These are phyloP conservation scores for Ganoderma meredithae DNA, from an alignment of 1,284 basidiomycete species.

Conservation along the genomic window DNA sequence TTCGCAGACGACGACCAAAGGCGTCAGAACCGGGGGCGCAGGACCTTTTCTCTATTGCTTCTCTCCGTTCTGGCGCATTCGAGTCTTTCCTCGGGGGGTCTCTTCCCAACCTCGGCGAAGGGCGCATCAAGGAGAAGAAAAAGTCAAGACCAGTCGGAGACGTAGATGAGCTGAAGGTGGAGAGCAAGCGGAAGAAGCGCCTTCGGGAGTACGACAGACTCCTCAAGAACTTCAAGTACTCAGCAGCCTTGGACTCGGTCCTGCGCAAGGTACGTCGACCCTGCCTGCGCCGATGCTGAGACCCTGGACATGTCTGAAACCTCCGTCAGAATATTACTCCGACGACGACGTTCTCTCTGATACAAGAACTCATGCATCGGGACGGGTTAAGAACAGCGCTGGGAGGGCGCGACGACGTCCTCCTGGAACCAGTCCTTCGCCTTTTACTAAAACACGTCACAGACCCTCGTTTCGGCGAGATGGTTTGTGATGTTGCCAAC, in stretches of 20 bases:
- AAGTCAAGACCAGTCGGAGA: conserved; percentile 59
- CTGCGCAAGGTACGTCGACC: conserved; percentile 72
- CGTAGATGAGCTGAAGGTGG: conserved; percentile 77
- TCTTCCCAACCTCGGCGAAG: conserved; percentile 63
- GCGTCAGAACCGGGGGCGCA: conserved; percentile 60
- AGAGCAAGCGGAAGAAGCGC: conserved; percentile 76
- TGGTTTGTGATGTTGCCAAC: conserved; percentile 85
- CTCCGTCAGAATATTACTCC: conserved; percentile 74
- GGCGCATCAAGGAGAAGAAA: conserved; percentile 60
- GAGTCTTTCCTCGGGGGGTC: conserved; percentile 76
- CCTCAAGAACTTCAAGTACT: conserved; percentile 94
- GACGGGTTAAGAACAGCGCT: conserved; percentile 91
- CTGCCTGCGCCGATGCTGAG: too few species aligned
- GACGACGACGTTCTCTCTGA: conserved; percentile 87
- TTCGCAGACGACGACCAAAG: conserved; percentile 85
- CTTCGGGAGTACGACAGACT: conserved; percentile 90
- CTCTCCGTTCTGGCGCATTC: conserved; percentile 68
- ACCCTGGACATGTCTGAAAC: background rate
- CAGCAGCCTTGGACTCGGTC: conserved; percentile 91
- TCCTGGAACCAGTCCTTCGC: conserved; percentile 90
- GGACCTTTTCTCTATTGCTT: conserved; percentile 51
- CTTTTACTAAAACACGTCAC: conserved; percentile 87
- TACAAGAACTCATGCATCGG: conserved; percentile 93
- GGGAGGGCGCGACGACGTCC: conserved; percentile 91
- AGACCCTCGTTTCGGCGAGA: conserved; percentile 91